A percentile compares a stretch with the other conserved stretches of the same genome.
Evolutionary conservation across 2,329 filamentous ascomycete genomes (phyloP).

Genomic region (Cladophialophora chaetospira): DNA sequence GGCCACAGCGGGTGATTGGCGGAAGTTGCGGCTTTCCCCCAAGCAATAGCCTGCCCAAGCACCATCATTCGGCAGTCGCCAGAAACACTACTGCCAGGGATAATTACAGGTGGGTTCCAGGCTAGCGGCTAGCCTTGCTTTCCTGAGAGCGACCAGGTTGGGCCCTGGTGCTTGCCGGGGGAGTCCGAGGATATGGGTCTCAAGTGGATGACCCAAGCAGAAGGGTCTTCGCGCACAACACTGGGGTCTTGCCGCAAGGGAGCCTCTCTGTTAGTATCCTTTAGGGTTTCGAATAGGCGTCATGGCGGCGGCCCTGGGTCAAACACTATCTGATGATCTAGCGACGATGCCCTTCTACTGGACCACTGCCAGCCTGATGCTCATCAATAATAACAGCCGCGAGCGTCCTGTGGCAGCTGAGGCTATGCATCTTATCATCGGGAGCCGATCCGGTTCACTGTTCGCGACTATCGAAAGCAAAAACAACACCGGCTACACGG

Average conservation of each 20-base stretch:
- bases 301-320: not conserved
- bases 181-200: not conserved
- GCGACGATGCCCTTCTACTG: constrained; percentile 1
- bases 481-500: not conserved
- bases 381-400: not conserved
- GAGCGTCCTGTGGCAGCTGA: not conserved
- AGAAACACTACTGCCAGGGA: not conserved
- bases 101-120: not conserved
- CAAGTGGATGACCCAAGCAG: not conserved
- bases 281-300: not conserved
- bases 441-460: not conserved
- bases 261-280: not conserved
- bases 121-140: constrained; percentile 3
- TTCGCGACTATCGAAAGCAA: not conserved
- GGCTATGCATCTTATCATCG: not conserved
- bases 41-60: not conserved
- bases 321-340: not conserved
- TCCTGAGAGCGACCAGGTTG: not conserved
- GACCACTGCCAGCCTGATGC: constrained; percentile 2
- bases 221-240: not conserved
- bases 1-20: not conserved
- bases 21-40: constrained; percentile 3
- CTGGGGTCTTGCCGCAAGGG: not conserved
- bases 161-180: constrained; percentile 8
- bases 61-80: constrained; percentile 4